Evolutionary conservation across 371 early-diverging fungal species (phyloP).

Genomic region (Syncephalastrum racemosum): DNA sequence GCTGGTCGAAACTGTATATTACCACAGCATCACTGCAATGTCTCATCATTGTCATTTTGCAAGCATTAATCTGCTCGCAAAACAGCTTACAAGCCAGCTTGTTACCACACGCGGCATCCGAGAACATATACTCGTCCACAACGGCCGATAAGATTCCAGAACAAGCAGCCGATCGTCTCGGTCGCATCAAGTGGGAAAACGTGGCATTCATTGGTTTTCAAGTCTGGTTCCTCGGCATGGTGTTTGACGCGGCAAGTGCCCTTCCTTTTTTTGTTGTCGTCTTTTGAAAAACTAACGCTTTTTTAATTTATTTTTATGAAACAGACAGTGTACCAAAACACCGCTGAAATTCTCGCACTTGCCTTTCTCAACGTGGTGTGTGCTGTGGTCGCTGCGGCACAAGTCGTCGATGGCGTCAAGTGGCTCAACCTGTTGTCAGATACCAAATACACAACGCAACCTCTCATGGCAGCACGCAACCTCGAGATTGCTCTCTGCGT

Average conservation of each 20-base stretch:
- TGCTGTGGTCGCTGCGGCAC: conserved; percentile 42
- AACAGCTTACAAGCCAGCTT: conserved; percentile 24
- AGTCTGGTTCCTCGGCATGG: conserved; percentile 43
- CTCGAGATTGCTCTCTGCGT: conserved; percentile 43
- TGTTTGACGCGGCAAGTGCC: conserved; percentile 46
- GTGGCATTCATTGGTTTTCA: conserved; percentile 43
- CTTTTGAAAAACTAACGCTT: conserved; percentile 1
- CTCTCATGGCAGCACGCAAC: conserved; percentile 35
- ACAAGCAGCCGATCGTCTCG: conserved; percentile 30
- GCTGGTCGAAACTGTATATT: conserved; percentile 42
- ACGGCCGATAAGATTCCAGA: conserved; percentile 17
- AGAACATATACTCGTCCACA: conserved; percentile 9
- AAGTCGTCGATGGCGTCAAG: conserved; percentile 46
- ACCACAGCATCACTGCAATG: conserved; percentile 31
- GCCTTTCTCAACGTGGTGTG: conserved; percentile 45
- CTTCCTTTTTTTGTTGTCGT: conserved; percentile 3
- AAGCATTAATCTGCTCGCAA: conserved; percentile 30
- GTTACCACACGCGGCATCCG: conserved; percentile 16
- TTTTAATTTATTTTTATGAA: not conserved
- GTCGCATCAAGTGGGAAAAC: conserved; percentile 44
- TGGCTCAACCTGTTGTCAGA: conserved; percentile 31
- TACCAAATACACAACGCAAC: conserved; percentile 16
- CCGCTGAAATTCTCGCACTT: conserved; percentile 41
- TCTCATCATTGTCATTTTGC: conserved; percentile 30
- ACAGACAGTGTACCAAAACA: conserved; percentile 46